These are phyloP conservation scores for Zea luxurians DNA, from an alignment of 176 grass and related monocot species.

Conservation along the genomic window DNA sequence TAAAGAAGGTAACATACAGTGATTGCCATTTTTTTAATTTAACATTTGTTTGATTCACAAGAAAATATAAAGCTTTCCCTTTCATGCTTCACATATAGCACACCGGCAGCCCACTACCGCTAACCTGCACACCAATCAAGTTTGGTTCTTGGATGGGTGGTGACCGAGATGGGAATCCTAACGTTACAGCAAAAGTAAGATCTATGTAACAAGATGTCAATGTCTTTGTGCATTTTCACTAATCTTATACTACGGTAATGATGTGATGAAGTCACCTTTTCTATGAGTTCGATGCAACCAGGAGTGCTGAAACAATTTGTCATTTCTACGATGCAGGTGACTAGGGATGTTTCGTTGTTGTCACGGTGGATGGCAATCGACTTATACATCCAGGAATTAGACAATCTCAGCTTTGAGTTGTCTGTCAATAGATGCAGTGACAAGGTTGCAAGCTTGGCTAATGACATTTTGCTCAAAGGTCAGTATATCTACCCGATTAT, in stretches of 20 bases:
- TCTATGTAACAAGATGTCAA: slow-evolving; percentile 1
- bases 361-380: slow-evolving; percentile 94
- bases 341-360: slow-evolving; percentile 81
- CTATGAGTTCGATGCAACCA: not conserved
- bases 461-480: slow-evolving; percentile 81
- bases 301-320: slow-evolving; percentile 18
- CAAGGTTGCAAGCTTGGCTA: slow-evolving; percentile 64
- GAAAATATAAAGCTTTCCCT: not conserved
- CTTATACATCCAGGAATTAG: slow-evolving; percentile 80
- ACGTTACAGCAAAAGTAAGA: slow-evolving; percentile 91
- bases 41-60: slow-evolving; percentile 24
- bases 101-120: slow-evolving; percentile 85
- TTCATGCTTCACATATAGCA: slow-evolving; percentile 49
- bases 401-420: slow-evolving; percentile 89
- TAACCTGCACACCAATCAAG: slow-evolving; percentile 89
- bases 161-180: slow-evolving; percentile 92
- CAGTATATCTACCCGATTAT: slow-evolving; percentile 2
- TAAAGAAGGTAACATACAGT: slow-evolving; percentile 76
- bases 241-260: not conserved
- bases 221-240: slow-evolving; percentile 16
- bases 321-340: slow-evolving; percentile 57
- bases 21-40: not conserved
- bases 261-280: not conserved
- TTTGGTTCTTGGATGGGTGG: slow-evolving; percentile 99
- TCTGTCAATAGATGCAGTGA: slow-evolving; percentile 82